phyloP scores from a whole-genome alignment of 257 asterid genomes.

The Echium plantagineum region DNA sequence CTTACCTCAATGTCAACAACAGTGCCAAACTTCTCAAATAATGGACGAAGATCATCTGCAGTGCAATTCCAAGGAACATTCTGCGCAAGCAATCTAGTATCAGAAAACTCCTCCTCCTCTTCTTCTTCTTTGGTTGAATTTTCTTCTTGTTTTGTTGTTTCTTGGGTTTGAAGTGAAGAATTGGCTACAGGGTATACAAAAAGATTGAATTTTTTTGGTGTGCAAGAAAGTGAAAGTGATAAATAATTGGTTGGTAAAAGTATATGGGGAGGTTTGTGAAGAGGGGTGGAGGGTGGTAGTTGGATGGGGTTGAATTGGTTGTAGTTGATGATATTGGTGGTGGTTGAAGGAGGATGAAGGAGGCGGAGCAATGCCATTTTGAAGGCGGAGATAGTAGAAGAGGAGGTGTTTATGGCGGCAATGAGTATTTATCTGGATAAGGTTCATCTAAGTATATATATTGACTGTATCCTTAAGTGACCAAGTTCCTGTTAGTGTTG shows the following conservation, averaged over 20 bases:
- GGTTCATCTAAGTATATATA: no score
- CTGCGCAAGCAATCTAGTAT: constrained; percentile 55
- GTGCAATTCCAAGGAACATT: constrained; percentile 79
- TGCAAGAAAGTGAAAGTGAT: constrained; percentile 18
- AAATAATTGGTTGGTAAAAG: constrained; percentile 1
- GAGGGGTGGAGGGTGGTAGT: constrained; percentile 6
- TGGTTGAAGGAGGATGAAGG: constrained; percentile 12
- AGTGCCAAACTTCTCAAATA: constrained; percentile 53
- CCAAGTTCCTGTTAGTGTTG: no score
- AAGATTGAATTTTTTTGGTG: constrained; percentile 22
- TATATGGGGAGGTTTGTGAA: not conserved
- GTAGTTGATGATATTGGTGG: not conserved
- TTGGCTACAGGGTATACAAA: constrained; percentile 19
- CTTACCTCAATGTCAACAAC: constrained; percentile 68
- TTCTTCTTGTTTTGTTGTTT: constrained; percentile 8
- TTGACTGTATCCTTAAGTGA: no score
- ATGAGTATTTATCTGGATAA: not conserved
- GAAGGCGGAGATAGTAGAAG: not conserved
- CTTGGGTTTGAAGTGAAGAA: constrained; percentile 18
- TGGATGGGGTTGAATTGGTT: constrained; percentile 13
- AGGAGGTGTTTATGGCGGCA: not conserved
- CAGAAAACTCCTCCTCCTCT: constrained; percentile 17
- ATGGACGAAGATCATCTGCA: constrained; percentile 59
- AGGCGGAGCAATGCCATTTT: constrained; percentile 21
- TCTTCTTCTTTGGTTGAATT: constrained; percentile 6